Evolutionary conservation across 371 early-diverging fungal species (phyloP), one percentile per base, ranked within the genome.

Genomic region (Syncephalastrum racemosum): DNA sequence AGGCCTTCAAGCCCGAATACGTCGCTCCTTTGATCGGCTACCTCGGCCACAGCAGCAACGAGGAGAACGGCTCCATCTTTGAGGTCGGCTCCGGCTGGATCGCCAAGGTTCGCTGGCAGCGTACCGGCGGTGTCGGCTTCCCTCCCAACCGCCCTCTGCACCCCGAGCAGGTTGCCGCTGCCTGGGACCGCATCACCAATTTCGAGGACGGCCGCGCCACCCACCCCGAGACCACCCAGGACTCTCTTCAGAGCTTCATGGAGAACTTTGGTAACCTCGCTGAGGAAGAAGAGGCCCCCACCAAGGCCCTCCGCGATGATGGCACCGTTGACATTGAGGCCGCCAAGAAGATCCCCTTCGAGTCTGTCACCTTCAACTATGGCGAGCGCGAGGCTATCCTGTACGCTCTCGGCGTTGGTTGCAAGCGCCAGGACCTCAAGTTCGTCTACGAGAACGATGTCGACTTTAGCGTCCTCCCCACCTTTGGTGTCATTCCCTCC

Each of bases 1-100:
- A 88, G n/a, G 87, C 90, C 15, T 83, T 99, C 60, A 97, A 97
- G 82, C 99, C 99, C 62, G 96, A 98, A 63, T 95, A 90, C 78
- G 90, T 97, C 56, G 92, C 96, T 44, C 98, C 98, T 31, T 74
- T 99, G 25, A 94, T 99, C 41, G 93, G 85, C 42, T 95, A 85
- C 73, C 83, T 99, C 42, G 83, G 84, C 56, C 98, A 98, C 80
- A 92, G 93, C 67, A 70, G 84, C 16, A 84, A 82, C 42, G 75
- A 74, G 58, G 95, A 95, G 71, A 92, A 81, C 54, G 99, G 98
- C 46, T 78, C 84, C 31, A 70, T 94, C 71, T 98, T 92, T 66
- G 96, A 97, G 79, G 89, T 94, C 10, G 98, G 97, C 49, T 92
- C 93, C 23, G 98, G 98, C 22, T 94, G 84, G 73, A 81, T 93